Base-by-base conservation (phyloP, 2,329 filamentous ascomycete genomes). In the Fusarium veterinarium region DNA sequence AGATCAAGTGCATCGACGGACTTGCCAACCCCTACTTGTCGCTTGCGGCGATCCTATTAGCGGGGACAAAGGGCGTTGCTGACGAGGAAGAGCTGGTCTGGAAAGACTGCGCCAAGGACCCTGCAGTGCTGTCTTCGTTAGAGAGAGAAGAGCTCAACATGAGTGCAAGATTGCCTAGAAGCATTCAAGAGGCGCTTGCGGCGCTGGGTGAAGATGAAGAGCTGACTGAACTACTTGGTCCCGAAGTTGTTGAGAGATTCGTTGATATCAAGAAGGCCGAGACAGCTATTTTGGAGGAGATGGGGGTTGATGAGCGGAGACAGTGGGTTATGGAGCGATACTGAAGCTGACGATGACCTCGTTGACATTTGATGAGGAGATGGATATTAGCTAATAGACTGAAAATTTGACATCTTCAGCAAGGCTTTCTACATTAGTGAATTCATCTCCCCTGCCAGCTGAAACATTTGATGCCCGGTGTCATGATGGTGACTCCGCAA, bases 1-100 rank as follows among this genome's bases (percentile, higher is more conserved):
- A 97, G 81, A 75, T 97, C 28, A 92, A 94, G 77, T 90, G 88
- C 60, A 77, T 95, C n/a, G 94, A 97, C 76, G 94, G 93, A 0
- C 81, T 94, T 23, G 92, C 93, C 6, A 97, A 97, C 77, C 89
- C 91, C 60, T 97, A 96, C 78, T 81, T 97, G 4, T 91, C 80
- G 23, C 58, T 82, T 55, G 73, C 80, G 12, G 80, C 80, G 25
- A 66, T 83, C 5, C 44, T 83, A 6, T 72, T 78, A 3, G 79
- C 82, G 2, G 79, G 81, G 4, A 51, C 77, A n/a, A 52, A 75
- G 40, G 79, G 80, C 12, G 69, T 80, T 8, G 64, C 60, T 13
- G 69, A 66, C 35, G 51, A 68, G 49, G 81, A 84, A 60, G 70
- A 80, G 52, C 79, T 92, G 52, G 75, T 77, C 17, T 86, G 86